Evolutionary conservation across 306 rosid genomes (phyloP).

Genomic region (Lathyrus sativus): DNA sequence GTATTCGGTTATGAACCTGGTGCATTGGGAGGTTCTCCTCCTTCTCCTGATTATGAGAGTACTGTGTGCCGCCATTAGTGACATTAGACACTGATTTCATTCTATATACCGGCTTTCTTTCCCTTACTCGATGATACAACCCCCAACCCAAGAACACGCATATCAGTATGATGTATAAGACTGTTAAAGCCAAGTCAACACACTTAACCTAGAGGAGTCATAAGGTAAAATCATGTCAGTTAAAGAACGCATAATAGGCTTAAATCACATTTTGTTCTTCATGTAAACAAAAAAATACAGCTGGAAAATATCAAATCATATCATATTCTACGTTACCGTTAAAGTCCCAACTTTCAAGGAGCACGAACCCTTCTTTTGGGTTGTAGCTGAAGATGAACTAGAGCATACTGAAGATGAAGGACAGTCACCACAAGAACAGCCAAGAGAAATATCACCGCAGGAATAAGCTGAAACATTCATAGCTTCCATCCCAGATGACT

Average conservation of each 20-base stretch:
- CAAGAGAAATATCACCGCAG: conserved; percentile 83
- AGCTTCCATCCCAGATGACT: conserved; percentile 76
- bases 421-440: conserved; percentile 99
- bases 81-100: conserved; percentile 57
- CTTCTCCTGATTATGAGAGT: conserved; percentile 62
- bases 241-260: conserved; percentile 26
- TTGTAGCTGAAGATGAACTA: conserved; percentile 57
- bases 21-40: conserved; percentile 78
- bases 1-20: conserved; percentile 62
- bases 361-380: conserved; percentile 60
- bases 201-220: conserved; percentile 76
- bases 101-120: conserved; percentile 54
- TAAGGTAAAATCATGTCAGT: conserved; percentile 42
- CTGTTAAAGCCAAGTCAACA: conserved; percentile 65
- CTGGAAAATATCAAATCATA: conserved; percentile 31
- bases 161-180: conserved; percentile 65
- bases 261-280: conserved; percentile 23
- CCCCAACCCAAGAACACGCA: conserved; percentile 85
- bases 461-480: conserved; percentile 95
- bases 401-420: conserved; percentile 83
- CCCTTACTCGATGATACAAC: conserved; percentile 56
- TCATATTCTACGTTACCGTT: conserved; percentile 56
- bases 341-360: conserved; percentile 75
- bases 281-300: conserved; percentile 35
- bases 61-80: conserved; percentile 50